A percentile compares a stretch with the other conserved stretches of the same genome.
Evolutionary conservation across 1,284 basidiomycete species (phyloP).

Genomic region (Rhizoctonia solani): DNA sequence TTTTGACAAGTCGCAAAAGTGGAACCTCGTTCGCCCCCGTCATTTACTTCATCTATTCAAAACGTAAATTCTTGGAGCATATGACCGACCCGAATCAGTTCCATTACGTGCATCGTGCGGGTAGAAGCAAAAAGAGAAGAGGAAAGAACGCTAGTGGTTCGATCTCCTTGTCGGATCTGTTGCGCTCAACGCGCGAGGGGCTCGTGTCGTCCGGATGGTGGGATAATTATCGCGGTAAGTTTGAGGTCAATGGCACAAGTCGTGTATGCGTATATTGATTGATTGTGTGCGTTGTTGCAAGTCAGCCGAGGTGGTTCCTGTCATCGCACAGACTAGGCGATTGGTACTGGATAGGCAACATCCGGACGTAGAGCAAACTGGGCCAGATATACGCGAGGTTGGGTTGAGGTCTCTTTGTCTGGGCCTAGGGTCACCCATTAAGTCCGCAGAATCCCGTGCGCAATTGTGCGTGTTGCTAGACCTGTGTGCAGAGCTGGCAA

Average conservation of each 20-base stretch:
- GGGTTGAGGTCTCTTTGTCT: conserved; percentile 55
- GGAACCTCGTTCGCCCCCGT: too few relatives aligned
- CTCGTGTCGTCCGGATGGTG: conserved; percentile 32
- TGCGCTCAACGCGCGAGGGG: conserved; percentile 12
- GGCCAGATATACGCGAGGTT: neutral
- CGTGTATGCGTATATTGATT: neutral
- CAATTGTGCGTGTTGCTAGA: conserved; percentile 68
- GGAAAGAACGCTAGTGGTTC: neutral
- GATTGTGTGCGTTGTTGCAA: neutral
- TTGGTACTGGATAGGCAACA: conserved; percentile 5
- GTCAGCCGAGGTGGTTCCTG: conserved; percentile 25
- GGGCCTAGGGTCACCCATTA: conserved; percentile 67
- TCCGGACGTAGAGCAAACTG: neutral
- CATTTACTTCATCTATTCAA: neutral
- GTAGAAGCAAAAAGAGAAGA: conserved; percentile 4
- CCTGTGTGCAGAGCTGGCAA: conserved; percentile 54
- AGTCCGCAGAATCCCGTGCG: conserved; percentile 61
- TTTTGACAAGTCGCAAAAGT: too few relatives aligned
- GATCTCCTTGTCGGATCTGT: conserved; percentile 9
- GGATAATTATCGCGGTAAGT: conserved; percentile 14
- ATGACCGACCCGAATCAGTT: conserved; percentile 18
- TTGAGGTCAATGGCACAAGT: neutral
- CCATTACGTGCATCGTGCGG: conserved; percentile 15
- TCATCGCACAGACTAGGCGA: conserved; percentile 9
- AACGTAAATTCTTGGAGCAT: neutral